A percentile compares a stretch with the other conserved stretches of the same genome.
Conservation (phyloP, 768 basidiomycete genomes). For the Psilocybe cubensis region DNA sequence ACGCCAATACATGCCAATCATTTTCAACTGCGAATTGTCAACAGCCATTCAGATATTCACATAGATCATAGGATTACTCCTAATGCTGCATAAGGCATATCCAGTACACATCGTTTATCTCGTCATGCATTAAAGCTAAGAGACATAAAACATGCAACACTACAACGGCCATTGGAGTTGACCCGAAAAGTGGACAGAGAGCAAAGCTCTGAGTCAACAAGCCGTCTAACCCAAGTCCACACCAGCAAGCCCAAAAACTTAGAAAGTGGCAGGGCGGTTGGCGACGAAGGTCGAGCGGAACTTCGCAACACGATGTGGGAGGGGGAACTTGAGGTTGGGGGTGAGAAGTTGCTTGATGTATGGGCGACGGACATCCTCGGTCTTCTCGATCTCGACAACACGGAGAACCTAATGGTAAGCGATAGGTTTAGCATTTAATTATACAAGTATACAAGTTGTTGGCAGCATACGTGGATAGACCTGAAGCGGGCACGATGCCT, state of each 20-base stretch:
- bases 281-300: conserved; percentile 82
- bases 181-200: neutral
- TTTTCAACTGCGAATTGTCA: too few species aligned
- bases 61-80: too few species aligned
- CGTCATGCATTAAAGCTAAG: neutral
- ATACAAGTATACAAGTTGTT: neutral
- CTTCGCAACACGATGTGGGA: conserved; percentile 88
- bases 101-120: neutral
- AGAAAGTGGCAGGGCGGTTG: conserved; percentile 76
- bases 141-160: conserved; percentile 2
- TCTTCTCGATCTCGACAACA: conserved; percentile 94
- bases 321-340: conserved; percentile 95
- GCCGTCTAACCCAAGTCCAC: neutral
- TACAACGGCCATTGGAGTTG: neutral
- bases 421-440: neutral
- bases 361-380: conserved; percentile 89
- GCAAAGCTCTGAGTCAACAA: neutral
- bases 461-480: conserved; percentile 84
- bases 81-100: too few species aligned
- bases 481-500: conserved; percentile 99
- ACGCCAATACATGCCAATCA: too few species aligned
- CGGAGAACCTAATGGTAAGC: conserved; percentile 78
- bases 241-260: conserved; percentile 18
- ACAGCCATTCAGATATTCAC: too few species aligned
- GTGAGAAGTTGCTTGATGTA: conserved; percentile 97